Base-by-base conservation (phyloP, 306 rosid genomes). In the Acacia crassicarpa region DNA sequence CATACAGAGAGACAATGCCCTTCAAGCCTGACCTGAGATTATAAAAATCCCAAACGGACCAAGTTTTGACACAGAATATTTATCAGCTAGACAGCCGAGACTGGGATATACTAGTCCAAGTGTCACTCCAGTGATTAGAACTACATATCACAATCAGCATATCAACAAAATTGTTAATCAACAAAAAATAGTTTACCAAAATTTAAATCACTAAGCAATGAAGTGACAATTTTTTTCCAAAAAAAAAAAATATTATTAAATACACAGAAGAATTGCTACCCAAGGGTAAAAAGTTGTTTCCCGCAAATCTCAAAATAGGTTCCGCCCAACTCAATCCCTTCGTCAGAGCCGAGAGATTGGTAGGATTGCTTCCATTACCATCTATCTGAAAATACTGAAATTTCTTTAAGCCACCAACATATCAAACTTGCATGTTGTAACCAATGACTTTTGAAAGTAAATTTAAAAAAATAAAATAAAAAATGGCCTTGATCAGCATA, bases 41-140 rank as follows among this genome's bases (percentile, higher is more conserved):
- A 95, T 43, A 82, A 95, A 95, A 79, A 93, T 88, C 77, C 94
- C 97, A 80, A 91, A 85, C 0, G 99, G 94, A 84, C 94, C 87
- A 81, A 95, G 67, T 84, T 93, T 95, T 8, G 99, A 93, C 81
- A 95, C 81, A 75, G 84, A 82, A 80, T 87, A 95, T 59, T 84
- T 89, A 67, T 93, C 95, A 44, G 93, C 92, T 74, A 90, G 88
- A 83, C 97, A 93, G 72, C 99, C 99, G 67, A 91, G 78, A 77
- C 84, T 87, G 5, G 98, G 98, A 86, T 84, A 87, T 44, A 90
- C 79, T 65, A 93, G 81, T 82, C 97, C 97, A 62, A 92, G 73
- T 17, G 84, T 59, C 77, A 93, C 97, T 35, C 91, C 93, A 74
- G 89, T 4, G 61, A 93, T 70, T 74, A 95, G 95, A 84, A 76